Evolutionary conservation across 1,139 yeast species (phyloP).

Genomic region (Wickerhamomyces sp.): DNA sequence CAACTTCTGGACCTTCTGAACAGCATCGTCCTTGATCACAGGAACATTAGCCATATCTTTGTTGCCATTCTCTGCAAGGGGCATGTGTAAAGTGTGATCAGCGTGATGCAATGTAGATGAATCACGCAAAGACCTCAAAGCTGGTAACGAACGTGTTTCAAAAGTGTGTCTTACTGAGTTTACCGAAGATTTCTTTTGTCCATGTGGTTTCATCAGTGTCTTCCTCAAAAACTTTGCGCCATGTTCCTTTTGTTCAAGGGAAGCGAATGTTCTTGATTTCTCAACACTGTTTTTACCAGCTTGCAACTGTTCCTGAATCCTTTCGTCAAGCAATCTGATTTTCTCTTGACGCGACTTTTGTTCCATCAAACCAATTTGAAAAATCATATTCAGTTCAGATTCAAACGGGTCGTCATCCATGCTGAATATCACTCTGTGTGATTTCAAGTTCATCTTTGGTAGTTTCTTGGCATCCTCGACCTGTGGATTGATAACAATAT

Average conservation of each 20-base stretch:
- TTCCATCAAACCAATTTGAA: conserved; percentile 70
- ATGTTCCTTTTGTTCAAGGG: not conserved
- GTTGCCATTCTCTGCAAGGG: not conserved
- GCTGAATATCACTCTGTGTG: conserved; percentile 40
- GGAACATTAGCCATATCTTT: not conserved
- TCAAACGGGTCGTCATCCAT: conserved; percentile 92
- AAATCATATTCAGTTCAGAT: conserved; percentile 65
- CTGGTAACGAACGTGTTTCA: not conserved
- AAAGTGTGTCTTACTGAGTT: not conserved
- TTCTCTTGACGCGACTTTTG: conserved; percentile 63
- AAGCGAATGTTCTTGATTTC: conserved; percentile 6
- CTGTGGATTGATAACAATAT: conserved; percentile 32
- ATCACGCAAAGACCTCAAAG: not conserved
- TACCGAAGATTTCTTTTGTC: no score
- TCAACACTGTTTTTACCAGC: conserved; percentile 45
- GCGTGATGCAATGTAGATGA: not conserved
- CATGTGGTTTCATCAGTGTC: not conserved
- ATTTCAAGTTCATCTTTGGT: conserved; percentile 45
- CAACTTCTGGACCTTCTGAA: conserved; percentile 17
- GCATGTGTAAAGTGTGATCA: not conserved
- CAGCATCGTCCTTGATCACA: conserved; percentile 3
- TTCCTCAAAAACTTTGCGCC: not conserved
- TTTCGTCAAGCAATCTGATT: conserved; percentile 44
- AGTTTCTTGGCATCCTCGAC: conserved; percentile 33
- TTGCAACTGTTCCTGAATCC: conserved; percentile 19